phyloP scores from a whole-genome alignment of 129 eudicot genomes.

The Ambrosia trifida region DNA sequence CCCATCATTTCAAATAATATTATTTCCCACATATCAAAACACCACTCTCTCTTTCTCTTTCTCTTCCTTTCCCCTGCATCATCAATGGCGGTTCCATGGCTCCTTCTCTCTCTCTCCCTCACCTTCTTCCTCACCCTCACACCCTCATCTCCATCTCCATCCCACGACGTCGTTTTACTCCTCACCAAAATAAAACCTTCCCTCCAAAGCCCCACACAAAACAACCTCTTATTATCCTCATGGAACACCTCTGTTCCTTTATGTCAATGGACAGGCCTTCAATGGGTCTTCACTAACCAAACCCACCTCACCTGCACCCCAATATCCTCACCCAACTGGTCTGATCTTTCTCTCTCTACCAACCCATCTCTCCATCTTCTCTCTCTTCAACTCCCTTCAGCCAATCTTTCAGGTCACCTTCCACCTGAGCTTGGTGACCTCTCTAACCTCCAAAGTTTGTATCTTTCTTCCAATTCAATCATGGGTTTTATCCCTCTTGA shows the following conservation, averaged over 20 bases:
- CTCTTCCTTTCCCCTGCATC: constrained; percentile 10
- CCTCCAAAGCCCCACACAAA: constrained; percentile 53
- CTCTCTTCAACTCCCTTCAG: constrained; percentile 74
- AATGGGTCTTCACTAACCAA: constrained; percentile 48
- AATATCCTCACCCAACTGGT: constrained; percentile 69
- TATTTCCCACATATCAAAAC: not conserved
- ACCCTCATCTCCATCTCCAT: constrained; percentile 35
- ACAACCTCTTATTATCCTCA: constrained; percentile 49
- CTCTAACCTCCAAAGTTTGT: constrained; percentile 48
- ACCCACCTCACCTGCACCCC: constrained; percentile 36
- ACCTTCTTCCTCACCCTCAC: constrained; percentile 27
- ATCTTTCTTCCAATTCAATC: constrained; percentile 53
- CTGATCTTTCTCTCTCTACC: constrained; percentile 39
- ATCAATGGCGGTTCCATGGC: constrained; percentile 35
- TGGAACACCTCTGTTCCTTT: constrained; percentile 64
- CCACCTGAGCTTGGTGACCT: constrained; percentile 66
- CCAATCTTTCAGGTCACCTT: constrained; percentile 56
- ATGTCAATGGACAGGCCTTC: constrained; percentile 77
- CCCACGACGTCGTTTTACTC: constrained; percentile 55
- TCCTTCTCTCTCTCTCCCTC: constrained; percentile 40
- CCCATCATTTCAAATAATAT: not conserved
- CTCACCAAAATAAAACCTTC: constrained; percentile 56
- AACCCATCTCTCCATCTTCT: constrained; percentile 55
- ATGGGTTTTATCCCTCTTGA: constrained; percentile 62
- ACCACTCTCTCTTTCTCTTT: constrained; percentile 17